Base-by-base conservation (phyloP, 2,329 filamentous ascomycete genomes). In the Penicillium sp. region DNA sequence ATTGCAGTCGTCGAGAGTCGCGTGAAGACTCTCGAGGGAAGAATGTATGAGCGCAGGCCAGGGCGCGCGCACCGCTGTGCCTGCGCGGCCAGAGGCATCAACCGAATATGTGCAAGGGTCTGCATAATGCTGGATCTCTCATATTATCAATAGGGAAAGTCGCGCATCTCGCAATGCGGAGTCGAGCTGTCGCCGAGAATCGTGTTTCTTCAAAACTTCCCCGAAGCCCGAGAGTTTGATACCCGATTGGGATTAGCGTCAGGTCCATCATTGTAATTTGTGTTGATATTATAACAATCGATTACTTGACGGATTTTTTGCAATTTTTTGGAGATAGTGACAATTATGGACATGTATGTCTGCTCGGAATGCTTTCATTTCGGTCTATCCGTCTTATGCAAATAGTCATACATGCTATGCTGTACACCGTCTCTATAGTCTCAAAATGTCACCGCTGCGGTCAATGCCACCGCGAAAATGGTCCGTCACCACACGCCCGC, bases 381-480 rank as follows among this genome's bases (percentile, higher is more conserved):
- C 18, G 26, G 17, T 32, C 13, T 22, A 28, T 33, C 23, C 4
- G 16, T 37, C 32, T 36, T 3, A 10, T 31, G 16, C 12, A 36
- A 18, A 11, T 23, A 11, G 30, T 23, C 9, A 32, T 37, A 39
- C 38, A 41, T 9, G 3, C 11, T 34, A 11, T 36, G 32, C 10
- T 30, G 9, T 23, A 14, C 20, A 32, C 11, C 3, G 15, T 11
- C 6, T 20, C 40, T 55, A 66, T 28, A 66, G 33, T 22, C 88
- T 92, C 61, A 88, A 74, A 47, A 93, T 50, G 12, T 83, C 81
- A 54, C 74, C 86, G 38, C 70, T 71, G 30, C 83, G 71, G 64
- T 94, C 85, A 65, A 95, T 93, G 0, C 89, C 90, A 8, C 86
- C 90, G 36, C 90, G 72, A 47, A 96, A 71, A 70, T 95, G 87